Conservation (phyloP, 2,329 filamentous ascomycete species). For the Diaporthe velutina region DNA sequence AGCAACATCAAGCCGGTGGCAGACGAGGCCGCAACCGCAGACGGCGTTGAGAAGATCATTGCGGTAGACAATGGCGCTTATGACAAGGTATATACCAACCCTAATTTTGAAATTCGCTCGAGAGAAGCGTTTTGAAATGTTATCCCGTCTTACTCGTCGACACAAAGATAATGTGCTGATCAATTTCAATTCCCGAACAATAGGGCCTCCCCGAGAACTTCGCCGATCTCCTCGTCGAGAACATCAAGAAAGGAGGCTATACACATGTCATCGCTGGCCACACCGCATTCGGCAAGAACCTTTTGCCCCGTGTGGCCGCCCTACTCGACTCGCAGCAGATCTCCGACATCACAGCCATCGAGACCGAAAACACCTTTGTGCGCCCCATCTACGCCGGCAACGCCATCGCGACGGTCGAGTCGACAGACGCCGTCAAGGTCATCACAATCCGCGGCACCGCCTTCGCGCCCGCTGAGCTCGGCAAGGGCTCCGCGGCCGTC, state of each 20-base stretch:
- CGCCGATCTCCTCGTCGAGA: conserved; percentile 92
- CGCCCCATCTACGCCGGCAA: conserved; percentile 98
- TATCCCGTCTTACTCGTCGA: not conserved
- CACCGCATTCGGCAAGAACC: conserved; percentile 95
- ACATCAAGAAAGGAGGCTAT: conserved; percentile 95
- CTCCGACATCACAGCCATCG: conserved; percentile 88
- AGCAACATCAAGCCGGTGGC: conserved; percentile 81
- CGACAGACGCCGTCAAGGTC: conserved; percentile 85
- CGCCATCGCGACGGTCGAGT: conserved; percentile 95
- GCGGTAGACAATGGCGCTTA: conserved; percentile 90
- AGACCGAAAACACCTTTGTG: conserved; percentile 94
- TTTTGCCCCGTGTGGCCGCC: conserved; percentile 91
- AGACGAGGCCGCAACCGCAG: conserved; percentile 87
- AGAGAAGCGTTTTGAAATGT: not conserved
- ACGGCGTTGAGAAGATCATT: conserved; percentile 92
- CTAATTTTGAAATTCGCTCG: not conserved
- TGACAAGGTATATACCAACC: conserved; percentile 75
- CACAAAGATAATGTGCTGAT: not conserved
- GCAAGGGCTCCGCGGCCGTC: conserved; percentile 80
- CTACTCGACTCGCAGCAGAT: conserved; percentile 93
- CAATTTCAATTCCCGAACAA: not conserved
- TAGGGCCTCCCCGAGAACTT: conserved; percentile 93
- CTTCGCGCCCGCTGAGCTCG: conserved; percentile 81
- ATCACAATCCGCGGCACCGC: conserved; percentile 94
- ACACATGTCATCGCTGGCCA: conserved; percentile 93